Conservation (phyloP, 306 rosid genomes). For the Crotalaria pallida region DNA sequence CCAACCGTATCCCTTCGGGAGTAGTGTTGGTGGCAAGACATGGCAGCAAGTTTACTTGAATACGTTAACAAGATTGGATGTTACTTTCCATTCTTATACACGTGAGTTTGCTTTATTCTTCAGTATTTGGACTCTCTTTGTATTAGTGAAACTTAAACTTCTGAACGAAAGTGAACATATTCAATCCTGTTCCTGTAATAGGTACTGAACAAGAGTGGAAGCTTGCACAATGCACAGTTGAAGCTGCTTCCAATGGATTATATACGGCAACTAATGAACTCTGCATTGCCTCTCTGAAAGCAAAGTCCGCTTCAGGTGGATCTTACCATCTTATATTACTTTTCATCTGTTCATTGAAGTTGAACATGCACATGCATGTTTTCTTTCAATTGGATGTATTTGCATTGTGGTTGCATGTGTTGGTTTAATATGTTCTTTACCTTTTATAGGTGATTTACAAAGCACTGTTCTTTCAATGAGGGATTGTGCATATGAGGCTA, state of each 20-base stretch:
- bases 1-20: constrained; percentile 54
- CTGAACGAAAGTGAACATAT: constrained; percentile 14
- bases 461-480: constrained; percentile 79
- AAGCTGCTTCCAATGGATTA: constrained; percentile 79
- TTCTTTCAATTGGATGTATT: not conserved
- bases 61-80: constrained; percentile 68
- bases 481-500: constrained; percentile 74
- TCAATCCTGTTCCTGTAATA: constrained; percentile 36
- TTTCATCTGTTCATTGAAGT: not conserved
- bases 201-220: constrained; percentile 98
- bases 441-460: constrained; percentile 67
- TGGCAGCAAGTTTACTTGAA: constrained; percentile 89
- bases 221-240: constrained; percentile 79
- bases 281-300: constrained; percentile 65
- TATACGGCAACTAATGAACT: constrained; percentile 72
- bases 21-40: constrained; percentile 56
- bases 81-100: constrained; percentile 69
- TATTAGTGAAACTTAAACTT: constrained; percentile 5
- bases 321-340: constrained; percentile 13
- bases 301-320: constrained; percentile 87
- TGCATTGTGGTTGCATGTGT: constrained; percentile 1
- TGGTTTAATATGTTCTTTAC: constrained; percentile 15
- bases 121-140: constrained; percentile 8
- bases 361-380: constrained; percentile 12
- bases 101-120: constrained; percentile 48